phyloP scores from a whole-genome alignment of 2,329 filamentous ascomycete genomes.

The Tympanopsis confertula region DNA sequence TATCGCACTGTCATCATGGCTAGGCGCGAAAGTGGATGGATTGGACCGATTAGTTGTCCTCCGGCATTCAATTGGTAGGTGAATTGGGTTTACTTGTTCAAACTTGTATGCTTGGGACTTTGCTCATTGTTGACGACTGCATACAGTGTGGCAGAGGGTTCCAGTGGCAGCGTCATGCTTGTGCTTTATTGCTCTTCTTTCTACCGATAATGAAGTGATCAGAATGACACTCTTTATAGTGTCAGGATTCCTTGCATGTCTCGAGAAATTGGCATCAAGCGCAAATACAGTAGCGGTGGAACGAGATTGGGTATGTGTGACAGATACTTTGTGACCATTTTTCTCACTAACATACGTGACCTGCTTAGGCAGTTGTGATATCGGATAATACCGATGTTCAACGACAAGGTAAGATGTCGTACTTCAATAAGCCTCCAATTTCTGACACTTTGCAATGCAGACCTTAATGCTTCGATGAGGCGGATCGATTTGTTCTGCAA shows the following conservation, averaged over 20 bases:
- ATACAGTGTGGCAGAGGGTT: slow-evolving; percentile 1
- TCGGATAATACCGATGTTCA: background rate
- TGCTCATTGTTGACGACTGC: slow-evolving; percentile 3
- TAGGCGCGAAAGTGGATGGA: slow-evolving; percentile 49
- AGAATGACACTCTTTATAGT: slow-evolving; percentile 23
- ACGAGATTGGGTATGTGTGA: slow-evolving; percentile 43
- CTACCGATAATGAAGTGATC: slow-evolving; percentile 34
- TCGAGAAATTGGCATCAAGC: slow-evolving; percentile 56
- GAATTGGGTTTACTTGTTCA: background rate
- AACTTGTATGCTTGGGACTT: background rate
- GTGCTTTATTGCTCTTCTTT: slow-evolving; percentile 20
- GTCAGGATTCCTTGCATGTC: slow-evolving; percentile 38
- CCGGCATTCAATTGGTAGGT: slow-evolving; percentile 13
- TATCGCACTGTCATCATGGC: slow-evolving; percentile 40
- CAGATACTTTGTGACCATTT: slow-evolving; percentile 1
- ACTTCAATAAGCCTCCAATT: background rate
- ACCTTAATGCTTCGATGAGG: slow-evolving; percentile 43
- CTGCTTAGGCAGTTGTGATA: slow-evolving; percentile 4
- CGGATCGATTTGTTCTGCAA: slow-evolving; percentile 49
- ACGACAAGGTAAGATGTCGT: background rate
- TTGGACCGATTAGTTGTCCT: slow-evolving; percentile 36
- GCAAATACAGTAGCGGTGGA: slow-evolving; percentile 60
- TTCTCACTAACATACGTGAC: slow-evolving; percentile 4
- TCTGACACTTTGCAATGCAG: slow-evolving; percentile 11
- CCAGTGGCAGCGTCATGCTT: slow-evolving; percentile 2